These are phyloP conservation scores for Dimocarpus longan DNA, from an alignment of 345 rosid genomes.

Conservation along the genomic window DNA sequence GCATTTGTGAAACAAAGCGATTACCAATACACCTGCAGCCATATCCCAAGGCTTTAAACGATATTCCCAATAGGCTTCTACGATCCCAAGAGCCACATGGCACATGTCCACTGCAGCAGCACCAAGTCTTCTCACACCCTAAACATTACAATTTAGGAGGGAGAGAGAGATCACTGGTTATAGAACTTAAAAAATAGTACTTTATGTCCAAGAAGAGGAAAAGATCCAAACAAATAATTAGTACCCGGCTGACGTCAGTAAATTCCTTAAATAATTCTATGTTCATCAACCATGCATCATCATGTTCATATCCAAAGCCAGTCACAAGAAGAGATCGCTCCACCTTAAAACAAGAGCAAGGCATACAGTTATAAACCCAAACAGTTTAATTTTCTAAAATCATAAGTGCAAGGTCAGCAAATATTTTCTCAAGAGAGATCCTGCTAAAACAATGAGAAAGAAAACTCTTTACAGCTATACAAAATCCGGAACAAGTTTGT, in stretches of 20 bases:
- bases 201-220: background rate
- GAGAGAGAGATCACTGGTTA: background rate
- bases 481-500: constrained; percentile 1
- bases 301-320: constrained; percentile 98
- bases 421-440: background rate
- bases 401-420: constrained; percentile 1
- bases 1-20: constrained; percentile 1
- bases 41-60: constrained; percentile 99
- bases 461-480: background rate
- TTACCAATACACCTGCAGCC: constrained; percentile 99
- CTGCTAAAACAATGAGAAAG: background rate
- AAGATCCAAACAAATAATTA: background rate
- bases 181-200: background rate
- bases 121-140: constrained; percentile 96
- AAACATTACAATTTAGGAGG: constrained; percentile 14
- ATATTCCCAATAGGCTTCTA: constrained; percentile 92
- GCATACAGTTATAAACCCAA: constrained; percentile 2
- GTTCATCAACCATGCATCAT: constrained; percentile 89
- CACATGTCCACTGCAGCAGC: constrained; percentile 99
- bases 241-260: constrained; percentile 88
- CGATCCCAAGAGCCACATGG: constrained; percentile 92
- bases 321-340: constrained; percentile 93
- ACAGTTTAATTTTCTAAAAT: constrained; percentile 4
- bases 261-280: constrained; percentile 91
- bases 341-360: constrained; percentile 48